Conservation (phyloP, 768 basidiomycete species). For the Imleria badia region DNA sequence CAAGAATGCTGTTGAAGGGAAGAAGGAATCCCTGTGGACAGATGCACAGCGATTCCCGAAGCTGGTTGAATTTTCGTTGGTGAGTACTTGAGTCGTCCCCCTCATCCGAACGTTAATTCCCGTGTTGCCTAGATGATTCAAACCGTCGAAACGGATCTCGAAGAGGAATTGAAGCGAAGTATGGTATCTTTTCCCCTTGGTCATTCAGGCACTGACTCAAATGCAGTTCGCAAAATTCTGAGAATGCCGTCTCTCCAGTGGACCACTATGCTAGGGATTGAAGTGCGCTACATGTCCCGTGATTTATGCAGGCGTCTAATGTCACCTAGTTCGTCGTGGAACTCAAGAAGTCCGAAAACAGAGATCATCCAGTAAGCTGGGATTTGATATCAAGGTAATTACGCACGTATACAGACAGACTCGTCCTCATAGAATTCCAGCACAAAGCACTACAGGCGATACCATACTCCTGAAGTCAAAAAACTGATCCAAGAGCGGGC, state of each 20-base stretch:
- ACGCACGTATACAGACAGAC: neutral
- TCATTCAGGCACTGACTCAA: slow-evolving; percentile 1
- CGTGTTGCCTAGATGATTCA: slow-evolving; percentile 53
- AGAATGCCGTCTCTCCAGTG: slow-evolving; percentile 74
- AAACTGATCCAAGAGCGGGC: slow-evolving; percentile 67
- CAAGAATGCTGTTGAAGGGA: slow-evolving; percentile 61
- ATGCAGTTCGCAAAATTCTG: slow-evolving; percentile 66
- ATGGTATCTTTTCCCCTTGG: slow-evolving; percentile 15
- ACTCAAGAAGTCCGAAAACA: slow-evolving; percentile 58
- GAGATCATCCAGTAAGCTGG: slow-evolving; percentile 55
- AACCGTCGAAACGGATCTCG: slow-evolving; percentile 67
- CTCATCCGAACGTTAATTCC: neutral
- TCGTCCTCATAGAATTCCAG: slow-evolving; percentile 35
- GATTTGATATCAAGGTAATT: slow-evolving; percentile 60
- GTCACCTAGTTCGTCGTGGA: slow-evolving; percentile 71
- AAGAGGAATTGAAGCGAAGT: slow-evolving; percentile 72
- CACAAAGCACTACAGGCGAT: slow-evolving; percentile 71
- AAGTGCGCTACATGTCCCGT: slow-evolving; percentile 44
- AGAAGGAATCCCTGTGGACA: slow-evolving; percentile 70
- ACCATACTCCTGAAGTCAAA: slow-evolving; percentile 69
- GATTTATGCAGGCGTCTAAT: neutral
- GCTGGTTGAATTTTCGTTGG: slow-evolving; percentile 60
- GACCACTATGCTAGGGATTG: slow-evolving; percentile 62
- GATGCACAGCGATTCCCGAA: slow-evolving; percentile 50
- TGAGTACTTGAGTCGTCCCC: slow-evolving; percentile 34